Evolutionary conservation across 495 filamentous ascomycete species (phyloP).

Genomic region (Penicillium riverlandense): DNA sequence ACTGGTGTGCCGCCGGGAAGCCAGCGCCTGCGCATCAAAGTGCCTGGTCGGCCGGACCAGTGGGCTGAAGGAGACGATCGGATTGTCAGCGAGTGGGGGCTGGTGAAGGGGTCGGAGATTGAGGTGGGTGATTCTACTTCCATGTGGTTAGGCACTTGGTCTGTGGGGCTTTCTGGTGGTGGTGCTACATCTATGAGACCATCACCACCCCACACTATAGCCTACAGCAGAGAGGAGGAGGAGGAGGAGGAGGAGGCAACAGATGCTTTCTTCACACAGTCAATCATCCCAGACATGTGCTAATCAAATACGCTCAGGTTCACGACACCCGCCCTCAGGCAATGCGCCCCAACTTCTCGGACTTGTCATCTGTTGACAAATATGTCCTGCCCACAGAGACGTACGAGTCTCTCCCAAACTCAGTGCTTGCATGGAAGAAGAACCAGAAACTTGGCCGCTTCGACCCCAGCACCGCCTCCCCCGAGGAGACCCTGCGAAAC

Average conservation of each 20-base stretch:
- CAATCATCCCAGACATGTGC: too few relatives aligned
- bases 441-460: conserved; percentile 88
- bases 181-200: too few relatives aligned
- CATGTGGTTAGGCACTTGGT: neutral
- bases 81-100: conserved; percentile 29
- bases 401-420: conserved; percentile 77
- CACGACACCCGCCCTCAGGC: conserved; percentile 67
- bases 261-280: too few relatives aligned
- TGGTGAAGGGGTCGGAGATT: conserved; percentile 37
- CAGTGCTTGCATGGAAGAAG: conserved; percentile 90
- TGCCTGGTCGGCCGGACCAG: conserved; percentile 26
- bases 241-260: too few relatives aligned
- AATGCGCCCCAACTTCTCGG: conserved; percentile 67
- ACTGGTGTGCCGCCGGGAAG: conserved; percentile 80
- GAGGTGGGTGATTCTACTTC: conserved; percentile 23
- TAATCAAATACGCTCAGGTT: conserved; percentile 45
- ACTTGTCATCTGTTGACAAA: conserved; percentile 73
- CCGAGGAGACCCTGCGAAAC: conserved; percentile 50
- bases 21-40: conserved; percentile 56
- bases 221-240: too few relatives aligned
- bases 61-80: conserved; percentile 33
- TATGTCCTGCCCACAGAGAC: conserved; percentile 73
- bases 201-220: too few relatives aligned
- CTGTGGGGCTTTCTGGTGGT: too few relatives aligned
- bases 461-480: conserved; percentile 71